A percentile compares a stretch with the other conserved stretches of the same genome.
Conservation (phyloP, 208 protist species). For the Trypanosoma grayi region DNA sequence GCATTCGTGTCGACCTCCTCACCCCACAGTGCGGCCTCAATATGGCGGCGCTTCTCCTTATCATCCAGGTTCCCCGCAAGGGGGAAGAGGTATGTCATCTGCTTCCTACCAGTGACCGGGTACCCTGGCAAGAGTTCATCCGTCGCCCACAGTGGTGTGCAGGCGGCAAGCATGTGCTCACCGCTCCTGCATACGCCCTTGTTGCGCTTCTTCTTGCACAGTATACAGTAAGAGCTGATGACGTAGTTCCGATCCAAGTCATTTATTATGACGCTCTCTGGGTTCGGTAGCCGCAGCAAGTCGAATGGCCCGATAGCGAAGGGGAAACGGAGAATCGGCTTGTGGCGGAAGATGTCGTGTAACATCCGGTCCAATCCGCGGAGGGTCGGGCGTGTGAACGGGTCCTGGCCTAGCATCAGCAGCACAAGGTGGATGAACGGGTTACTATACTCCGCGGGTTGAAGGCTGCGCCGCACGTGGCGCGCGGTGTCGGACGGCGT, state of each 20-base stretch:
- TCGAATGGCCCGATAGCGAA: constrained; percentile 62
- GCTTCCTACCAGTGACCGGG: background rate
- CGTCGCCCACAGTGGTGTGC: constrained; percentile 56
- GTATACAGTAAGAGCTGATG: constrained; percentile 35
- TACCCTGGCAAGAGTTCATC: constrained; percentile 59
- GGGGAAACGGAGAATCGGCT: constrained; percentile 67
- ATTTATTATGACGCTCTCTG: constrained; percentile 43
- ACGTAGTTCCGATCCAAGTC: constrained; percentile 45
- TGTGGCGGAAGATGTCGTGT: constrained; percentile 52
- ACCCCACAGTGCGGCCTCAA: constrained; percentile 34
- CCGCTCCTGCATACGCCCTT: constrained; percentile 29
- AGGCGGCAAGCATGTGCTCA: constrained; percentile 45
- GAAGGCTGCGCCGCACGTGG: constrained; percentile 40
- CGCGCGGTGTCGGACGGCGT: constrained; percentile 46
- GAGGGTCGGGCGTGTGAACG: constrained; percentile 52
- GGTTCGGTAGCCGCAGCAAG: constrained; percentile 41
- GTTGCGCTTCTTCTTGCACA: constrained; percentile 46
- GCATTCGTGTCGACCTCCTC: constrained; percentile 28
- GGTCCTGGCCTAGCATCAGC: constrained; percentile 68
- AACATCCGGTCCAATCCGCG: constrained; percentile 40
- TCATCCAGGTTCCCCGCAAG: constrained; percentile 36
- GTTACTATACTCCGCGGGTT: constrained; percentile 45
- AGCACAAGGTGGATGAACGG: constrained; percentile 39
- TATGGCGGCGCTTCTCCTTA: constrained; percentile 36
- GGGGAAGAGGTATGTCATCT: constrained; percentile 58